Evolutionary conservation across 2,329 filamentous ascomycete genomes (phyloP).

Genomic region (Colletotrichum navitas): DNA sequence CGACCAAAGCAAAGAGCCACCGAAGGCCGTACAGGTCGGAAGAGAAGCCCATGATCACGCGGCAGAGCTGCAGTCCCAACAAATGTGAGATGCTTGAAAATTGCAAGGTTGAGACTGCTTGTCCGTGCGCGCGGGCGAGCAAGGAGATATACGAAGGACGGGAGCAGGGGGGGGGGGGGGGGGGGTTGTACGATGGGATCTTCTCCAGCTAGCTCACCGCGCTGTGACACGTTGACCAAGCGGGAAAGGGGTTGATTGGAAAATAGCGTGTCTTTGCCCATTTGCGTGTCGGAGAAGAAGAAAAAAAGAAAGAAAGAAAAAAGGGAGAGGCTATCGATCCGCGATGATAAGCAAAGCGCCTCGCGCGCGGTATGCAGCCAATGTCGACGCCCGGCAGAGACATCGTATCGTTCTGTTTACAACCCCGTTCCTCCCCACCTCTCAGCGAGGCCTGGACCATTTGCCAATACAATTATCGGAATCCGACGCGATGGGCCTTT

Average conservation of each 20-base stretch:
- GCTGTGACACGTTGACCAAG: too few species aligned
- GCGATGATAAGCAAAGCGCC: not conserved
- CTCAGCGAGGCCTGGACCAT: not conserved
- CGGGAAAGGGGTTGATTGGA: too few species aligned
- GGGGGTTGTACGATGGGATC: not conserved
- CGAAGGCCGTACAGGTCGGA: slow-evolving; percentile 24
- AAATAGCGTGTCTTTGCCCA: not conserved
- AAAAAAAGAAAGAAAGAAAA: not conserved
- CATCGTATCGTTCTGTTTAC: not conserved
- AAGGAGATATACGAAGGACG: not conserved
- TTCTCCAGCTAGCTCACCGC: too few species aligned
- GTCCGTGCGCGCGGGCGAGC: not conserved
- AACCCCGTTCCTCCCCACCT: too few species aligned
- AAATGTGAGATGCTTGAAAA: not conserved
- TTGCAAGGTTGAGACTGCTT: too few species aligned
- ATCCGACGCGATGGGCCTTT: not conserved
- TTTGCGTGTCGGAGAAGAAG: too few species aligned
- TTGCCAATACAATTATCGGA: not conserved
- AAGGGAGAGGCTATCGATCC: not conserved
- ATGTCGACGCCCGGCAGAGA: not conserved
- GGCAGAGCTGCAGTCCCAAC: too few species aligned
- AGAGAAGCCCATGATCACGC: slow-evolving; percentile 22
- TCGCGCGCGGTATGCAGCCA: not conserved
- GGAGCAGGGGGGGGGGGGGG: too few species aligned
- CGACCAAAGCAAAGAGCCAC: slow-evolving; percentile 11